Percentiles rank a stretch among this genome's conserved stretches.
phyloP scores from a whole-genome alignment of 768 basidiomycete genomes.

The Trametes coccinea region DNA sequence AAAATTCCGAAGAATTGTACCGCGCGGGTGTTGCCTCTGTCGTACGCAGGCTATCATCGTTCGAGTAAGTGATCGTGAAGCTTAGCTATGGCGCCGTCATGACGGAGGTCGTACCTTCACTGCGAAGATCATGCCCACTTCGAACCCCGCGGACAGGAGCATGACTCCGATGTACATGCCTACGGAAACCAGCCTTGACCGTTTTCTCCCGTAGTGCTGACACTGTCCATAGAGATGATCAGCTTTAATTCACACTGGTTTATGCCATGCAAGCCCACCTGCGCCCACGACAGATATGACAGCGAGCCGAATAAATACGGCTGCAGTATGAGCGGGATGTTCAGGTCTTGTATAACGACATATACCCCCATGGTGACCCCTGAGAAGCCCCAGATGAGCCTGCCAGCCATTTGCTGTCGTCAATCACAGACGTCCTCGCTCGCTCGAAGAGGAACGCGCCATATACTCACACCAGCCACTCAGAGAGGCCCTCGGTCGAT shows the following conservation, averaged over 20 bases:
- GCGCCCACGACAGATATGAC: conserved; percentile 60
- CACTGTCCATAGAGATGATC: conserved; percentile 46
- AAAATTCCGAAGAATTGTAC: conserved; percentile 62
- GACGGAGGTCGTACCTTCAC: conserved; percentile 39
- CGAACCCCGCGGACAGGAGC: conserved; percentile 52
- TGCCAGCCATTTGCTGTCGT: no score
- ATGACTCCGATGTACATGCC: conserved; percentile 40
- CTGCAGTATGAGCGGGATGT: conserved; percentile 70
- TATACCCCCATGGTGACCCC: conserved; percentile 65
- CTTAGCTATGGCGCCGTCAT: no score
- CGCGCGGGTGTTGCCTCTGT: conserved; percentile 37
- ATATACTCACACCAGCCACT: conserved; percentile 54
- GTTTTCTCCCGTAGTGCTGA: conserved; percentile 55
- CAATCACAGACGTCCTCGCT: no score
- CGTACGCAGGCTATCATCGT: conserved; percentile 36
- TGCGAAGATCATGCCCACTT: conserved; percentile 59
- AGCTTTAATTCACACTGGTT: neutral
- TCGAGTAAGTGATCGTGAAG: no score
- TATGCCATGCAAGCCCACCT: conserved; percentile 39
- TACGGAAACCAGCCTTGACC: conserved; percentile 37
- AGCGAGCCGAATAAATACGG: conserved; percentile 64
- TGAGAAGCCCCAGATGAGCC: conserved; percentile 62
- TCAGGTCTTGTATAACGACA: conserved; percentile 61
- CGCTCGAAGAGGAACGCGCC: no score
- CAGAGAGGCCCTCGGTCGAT: conserved; percentile 68